Conservation (phyloP, 306 rosid genomes). For the Arachis stenosperma region DNA sequence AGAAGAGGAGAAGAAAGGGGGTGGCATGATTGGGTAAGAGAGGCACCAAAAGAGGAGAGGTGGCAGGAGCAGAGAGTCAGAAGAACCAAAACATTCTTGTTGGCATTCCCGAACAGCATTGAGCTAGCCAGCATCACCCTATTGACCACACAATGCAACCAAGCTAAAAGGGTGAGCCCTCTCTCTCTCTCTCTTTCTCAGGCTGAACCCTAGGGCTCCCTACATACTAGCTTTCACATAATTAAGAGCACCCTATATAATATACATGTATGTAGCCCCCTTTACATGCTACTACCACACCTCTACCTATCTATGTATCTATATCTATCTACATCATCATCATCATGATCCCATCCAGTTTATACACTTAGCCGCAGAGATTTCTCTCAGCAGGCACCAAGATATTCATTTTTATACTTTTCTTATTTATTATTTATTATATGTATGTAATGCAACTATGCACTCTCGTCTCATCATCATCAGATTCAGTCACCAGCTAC, state of each 20-base stretch:
- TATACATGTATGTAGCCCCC: not conserved
- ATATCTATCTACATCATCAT: not conserved
- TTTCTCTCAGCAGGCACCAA: conserved; percentile 37
- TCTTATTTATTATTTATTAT: too few species aligned
- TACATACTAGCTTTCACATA: conserved; percentile 43
- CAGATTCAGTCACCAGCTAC: too few species aligned
- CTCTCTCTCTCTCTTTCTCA: not conserved
- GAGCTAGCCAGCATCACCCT: conserved; percentile 44
- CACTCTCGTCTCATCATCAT: too few species aligned
- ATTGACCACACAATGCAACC: conserved; percentile 50
- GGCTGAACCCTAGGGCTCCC: conserved; percentile 48
- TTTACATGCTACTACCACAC: conserved; percentile 30
- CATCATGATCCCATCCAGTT: not conserved
- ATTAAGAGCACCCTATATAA: conserved; percentile 15
- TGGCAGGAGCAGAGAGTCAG: conserved; percentile 39
- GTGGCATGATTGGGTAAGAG: conserved; percentile 46
- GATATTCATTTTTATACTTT: conserved; percentile 3
- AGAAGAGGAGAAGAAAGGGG: conserved; percentile 8
- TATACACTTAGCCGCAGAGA: conserved; percentile 33
- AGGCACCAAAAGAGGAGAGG: conserved; percentile 39
- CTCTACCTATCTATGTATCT: conserved; percentile 6
- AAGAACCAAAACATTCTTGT: conserved; percentile 79
- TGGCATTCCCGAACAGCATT: conserved; percentile 53
- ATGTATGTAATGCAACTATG: too few species aligned
- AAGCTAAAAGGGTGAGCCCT: conserved; percentile 41